Evolutionary conservation across 106 monocot genomes (phyloP), one percentile per base, ranked within the genome.

Genomic region (Dioscorea dumetorum): DNA sequence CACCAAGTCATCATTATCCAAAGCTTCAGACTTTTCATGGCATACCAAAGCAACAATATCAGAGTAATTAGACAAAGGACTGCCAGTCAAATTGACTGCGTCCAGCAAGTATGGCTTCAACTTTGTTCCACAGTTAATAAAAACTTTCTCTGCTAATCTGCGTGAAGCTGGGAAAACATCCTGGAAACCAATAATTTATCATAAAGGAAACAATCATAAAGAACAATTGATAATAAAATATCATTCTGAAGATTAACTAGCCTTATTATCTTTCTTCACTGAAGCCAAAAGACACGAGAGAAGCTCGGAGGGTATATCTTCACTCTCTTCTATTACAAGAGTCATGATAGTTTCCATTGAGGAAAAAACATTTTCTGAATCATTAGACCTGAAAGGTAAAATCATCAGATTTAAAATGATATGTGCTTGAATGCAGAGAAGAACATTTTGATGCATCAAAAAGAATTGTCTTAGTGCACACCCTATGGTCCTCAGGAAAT

Each of bases 331-430:
- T 24, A 97, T 61, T 7, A 89, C 89, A 20, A 91, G 78, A 62
- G 78, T 73, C 91, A 95, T 95, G 63, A 95, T 84, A 33, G 80
- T 87, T 73, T 86, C 82, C 95, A 95, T 91, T 56, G 80, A 83
- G 11, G 72, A 63, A 52, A 78, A 68, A 12, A 90, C 68, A 58
- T 62, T 67, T 57, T 83, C 78, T 24, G 85, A 24, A 80, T 86
- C 83, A 48, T 76, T 57, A 35, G 63, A 11, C 32, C 89, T 90
- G 68, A 24, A 67, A 80, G 12, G 23, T 41, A 10, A 41, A 1
- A 41, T 41, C 41, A 41, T 41, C 41, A 41, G 41, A 41, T 41
- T 41, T 6, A 6, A 0, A 41, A 41, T 41, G 10, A 41, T 41
- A 10, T 41, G 10, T 41, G 9, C 10, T 41, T 41, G 10, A 6